phyloP scores from a whole-genome alignment of 1,284 basidiomycete genomes.

The Apiotrichum porosum region DNA sequence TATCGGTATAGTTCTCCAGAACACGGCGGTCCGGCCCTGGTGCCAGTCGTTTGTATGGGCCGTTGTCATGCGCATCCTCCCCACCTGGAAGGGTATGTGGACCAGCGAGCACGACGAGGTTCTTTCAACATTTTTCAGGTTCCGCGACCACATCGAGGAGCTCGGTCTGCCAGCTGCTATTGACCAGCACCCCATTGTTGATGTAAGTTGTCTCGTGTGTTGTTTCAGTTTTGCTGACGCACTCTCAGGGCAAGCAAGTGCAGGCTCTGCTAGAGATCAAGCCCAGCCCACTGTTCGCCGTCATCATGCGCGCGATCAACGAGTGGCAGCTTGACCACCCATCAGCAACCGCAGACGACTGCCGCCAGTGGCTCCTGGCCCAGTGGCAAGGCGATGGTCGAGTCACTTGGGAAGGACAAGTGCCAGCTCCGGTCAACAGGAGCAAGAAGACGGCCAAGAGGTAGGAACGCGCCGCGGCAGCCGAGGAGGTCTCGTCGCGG shows the following conservation, averaged over 20 bases:
- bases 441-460: conserved; percentile 12
- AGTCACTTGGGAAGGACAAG: conserved; percentile 9
- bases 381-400: conserved; percentile 29
- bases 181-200: conserved; percentile 66
- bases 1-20: conserved; percentile 33
- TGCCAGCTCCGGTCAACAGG: conserved; percentile 6
- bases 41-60: conserved; percentile 67
- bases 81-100: conserved; percentile 54
- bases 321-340: conserved; percentile 81
- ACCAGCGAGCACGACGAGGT: conserved; percentile 52
- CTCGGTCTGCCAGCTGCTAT: conserved; percentile 60
- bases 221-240: background rate
- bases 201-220: conserved; percentile 53
- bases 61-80: conserved; percentile 64
- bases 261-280: conserved; percentile 55
- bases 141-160: conserved; percentile 59
- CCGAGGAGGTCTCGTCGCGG: too few relatives aligned
- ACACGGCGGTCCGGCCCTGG: conserved; percentile 53
- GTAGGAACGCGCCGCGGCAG: background rate
- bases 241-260: conserved; percentile 66
- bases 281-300: conserved; percentile 65
- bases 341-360: conserved; percentile 59
- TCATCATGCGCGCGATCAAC: conserved; percentile 61
- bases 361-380: conserved; percentile 60
- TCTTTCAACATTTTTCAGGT: conserved; percentile 62